Conservation (phyloP, 2,329 filamentous ascomycete genomes). For the Fusarium albosuccineum region DNA sequence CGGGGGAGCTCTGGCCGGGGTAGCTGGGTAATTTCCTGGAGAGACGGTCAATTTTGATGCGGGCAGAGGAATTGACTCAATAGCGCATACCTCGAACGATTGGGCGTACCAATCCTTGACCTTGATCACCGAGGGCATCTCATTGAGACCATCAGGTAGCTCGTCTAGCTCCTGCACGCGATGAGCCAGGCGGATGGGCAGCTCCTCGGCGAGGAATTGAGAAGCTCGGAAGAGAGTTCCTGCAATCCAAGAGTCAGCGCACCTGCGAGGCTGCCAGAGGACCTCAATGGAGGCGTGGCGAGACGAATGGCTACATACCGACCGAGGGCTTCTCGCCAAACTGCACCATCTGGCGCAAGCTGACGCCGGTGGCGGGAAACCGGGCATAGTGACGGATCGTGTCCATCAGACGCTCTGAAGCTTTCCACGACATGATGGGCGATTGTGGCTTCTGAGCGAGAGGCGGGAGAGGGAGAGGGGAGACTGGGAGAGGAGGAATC, state of each 20-base stretch:
- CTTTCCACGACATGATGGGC: conserved; percentile 88
- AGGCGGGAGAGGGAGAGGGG: conserved; percentile 16
- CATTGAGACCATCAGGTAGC: conserved; percentile 93
- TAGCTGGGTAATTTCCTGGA: conserved; percentile 89
- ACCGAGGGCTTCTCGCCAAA: conserved; percentile 95
- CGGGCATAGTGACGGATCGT: conserved; percentile 97
- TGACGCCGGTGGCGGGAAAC: conserved; percentile 96
- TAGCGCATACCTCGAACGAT: conserved; percentile 86
- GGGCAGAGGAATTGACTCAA: not conserved
- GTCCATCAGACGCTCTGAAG: conserved; percentile 90
- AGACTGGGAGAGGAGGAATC: conserved; percentile 21
- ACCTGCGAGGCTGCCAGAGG: conserved; percentile 72
- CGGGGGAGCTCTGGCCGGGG: conserved; percentile 80
- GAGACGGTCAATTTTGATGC: conserved; percentile 23
- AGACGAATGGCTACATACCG: conserved; percentile 75
- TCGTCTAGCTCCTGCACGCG: conserved; percentile 94
- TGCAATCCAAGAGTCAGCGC: conserved; percentile 52
- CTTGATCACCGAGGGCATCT: conserved; percentile 96
- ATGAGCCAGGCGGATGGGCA: conserved; percentile 95
- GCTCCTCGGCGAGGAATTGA: conserved; percentile 97
- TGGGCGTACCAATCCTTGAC: conserved; percentile 99
- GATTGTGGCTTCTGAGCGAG: conserved; percentile 27
- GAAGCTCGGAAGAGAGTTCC: conserved; percentile 97
- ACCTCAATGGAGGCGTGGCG: conserved; percentile 88
- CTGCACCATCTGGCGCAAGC: conserved; percentile 98